Base-by-base conservation (phyloP, 1,284 basidiomycete species). In the Cryptococcus neoformans region DNA sequence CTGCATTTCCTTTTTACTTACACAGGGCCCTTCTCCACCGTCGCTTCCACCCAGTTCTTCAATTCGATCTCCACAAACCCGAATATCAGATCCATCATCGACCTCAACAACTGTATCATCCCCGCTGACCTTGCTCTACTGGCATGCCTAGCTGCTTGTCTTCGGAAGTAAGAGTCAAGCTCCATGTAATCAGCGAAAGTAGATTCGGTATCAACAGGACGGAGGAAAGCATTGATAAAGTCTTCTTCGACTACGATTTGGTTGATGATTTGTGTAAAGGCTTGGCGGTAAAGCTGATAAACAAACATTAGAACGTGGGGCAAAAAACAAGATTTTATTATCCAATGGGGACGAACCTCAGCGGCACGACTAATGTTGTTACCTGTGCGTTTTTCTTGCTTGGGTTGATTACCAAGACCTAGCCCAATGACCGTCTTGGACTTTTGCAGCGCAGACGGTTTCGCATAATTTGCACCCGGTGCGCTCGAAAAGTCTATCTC, bases 111-210 rank as follows among this genome's bases (percentile, higher is more conserved):
- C 77, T 93, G 93, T 57, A 83, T 73, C 17, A 92, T 92, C 14
- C 84, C 78, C 51, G 83, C 81, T 57, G 84, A 85, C 47, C 90
- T 79, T 1, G 85, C 86, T 35, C 64, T 65, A 8, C 62, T 63
- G 12, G 83, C 81, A 48, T 83, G 81, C n/a, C 88, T 81, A 8
- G 88, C 83, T 2, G 95, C 95, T 68, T 96, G 89, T 41, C 94
- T 82, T 28, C 90, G 83, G 81, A 97, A 98, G 78, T 96, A 98
- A 55, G 87, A 90, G 72, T 98, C 95, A 59, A 99, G 80, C 49
- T 87, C 86, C 85, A 93, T 91, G 68, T 96, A 94, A 77, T 98
- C 95, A 8, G 95, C 95, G 76, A 93, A 99, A 0, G 95, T 97
- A 16, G 91, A 82, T 28, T 86, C 86, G 46, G 86, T 84, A 68